These are phyloP conservation scores for Rosa multiflora DNA, from an alignment of 306 rosid genomes.

Conservation along the genomic window DNA sequence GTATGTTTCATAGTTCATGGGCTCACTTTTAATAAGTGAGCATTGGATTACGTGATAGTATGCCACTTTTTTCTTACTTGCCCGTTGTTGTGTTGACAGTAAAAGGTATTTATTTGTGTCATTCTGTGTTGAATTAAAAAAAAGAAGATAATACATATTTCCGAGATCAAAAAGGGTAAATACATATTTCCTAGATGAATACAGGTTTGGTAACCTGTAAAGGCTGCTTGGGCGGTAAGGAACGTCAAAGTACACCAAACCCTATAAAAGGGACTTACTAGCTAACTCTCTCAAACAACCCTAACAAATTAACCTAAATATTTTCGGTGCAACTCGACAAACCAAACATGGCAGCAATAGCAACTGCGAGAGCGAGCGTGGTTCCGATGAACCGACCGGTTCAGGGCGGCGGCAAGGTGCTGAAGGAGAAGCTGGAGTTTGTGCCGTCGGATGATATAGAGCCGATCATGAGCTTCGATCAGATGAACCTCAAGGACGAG, in stretches of 20 bases:
- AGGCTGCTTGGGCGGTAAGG: not conserved
- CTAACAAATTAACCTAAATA: not conserved
- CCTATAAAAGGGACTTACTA: not conserved
- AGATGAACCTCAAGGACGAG: conserved; percentile 89
- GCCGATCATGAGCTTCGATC: conserved; percentile 72
- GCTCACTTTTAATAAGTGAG: too few species aligned
- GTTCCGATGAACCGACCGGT: conserved; percentile 56
- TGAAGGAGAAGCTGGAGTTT: conserved; percentile 56
- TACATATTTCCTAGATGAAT: not conserved
- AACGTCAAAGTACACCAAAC: not conserved
- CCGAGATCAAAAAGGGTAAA: not conserved
- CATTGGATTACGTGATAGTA: too few species aligned
- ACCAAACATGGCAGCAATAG: not conserved
- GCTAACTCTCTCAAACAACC: not conserved
- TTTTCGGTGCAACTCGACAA: not conserved
- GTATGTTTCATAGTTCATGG: too few species aligned
- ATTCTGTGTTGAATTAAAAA: too few species aligned
- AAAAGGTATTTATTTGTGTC: too few species aligned
- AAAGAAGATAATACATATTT: not conserved
- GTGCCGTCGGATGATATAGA: conserved; percentile 79
- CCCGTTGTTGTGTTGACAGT: too few species aligned
- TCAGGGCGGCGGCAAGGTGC: conserved; percentile 42
- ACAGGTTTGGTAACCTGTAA: not conserved
- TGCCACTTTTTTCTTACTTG: too few species aligned
- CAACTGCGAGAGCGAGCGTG: not conserved